phyloP scores from a whole-genome alignment of 176 grass and related monocot genomes.

The Musa schizocarpa region DNA sequence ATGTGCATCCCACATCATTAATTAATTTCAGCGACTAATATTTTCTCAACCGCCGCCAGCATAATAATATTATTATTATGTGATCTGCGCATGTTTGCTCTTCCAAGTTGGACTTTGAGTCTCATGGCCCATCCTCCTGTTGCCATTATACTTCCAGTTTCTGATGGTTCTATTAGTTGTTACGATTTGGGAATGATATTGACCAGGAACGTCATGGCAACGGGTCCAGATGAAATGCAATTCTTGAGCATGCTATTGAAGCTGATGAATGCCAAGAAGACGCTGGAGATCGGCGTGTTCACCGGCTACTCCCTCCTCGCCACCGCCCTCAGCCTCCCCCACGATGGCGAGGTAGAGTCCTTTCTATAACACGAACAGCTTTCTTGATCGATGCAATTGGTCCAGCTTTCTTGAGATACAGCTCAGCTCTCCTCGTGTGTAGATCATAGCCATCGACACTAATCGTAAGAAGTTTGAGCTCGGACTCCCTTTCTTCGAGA shows the following conservation, averaged over 20 bases:
- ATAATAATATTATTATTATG: too few species aligned
- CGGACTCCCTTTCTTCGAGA: constrained; percentile 46
- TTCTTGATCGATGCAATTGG: background rate
- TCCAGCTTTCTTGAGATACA: background rate
- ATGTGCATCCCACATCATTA: too few species aligned
- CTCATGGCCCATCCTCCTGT: too few species aligned
- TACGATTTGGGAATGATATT: background rate
- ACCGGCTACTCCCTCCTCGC: constrained; percentile 74
- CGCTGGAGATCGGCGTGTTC: constrained; percentile 69
- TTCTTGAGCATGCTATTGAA: constrained; percentile 63
- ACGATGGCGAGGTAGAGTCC: constrained; percentile 46
- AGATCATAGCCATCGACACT: constrained; percentile 43
- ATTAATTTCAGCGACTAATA: too few species aligned
- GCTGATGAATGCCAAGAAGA: constrained; percentile 2
- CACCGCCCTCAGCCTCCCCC: constrained; percentile 56
- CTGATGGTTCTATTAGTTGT: too few species aligned
- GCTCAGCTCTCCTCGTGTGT: background rate
- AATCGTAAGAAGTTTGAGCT: constrained; percentile 32
- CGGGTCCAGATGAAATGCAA: constrained; percentile 41
- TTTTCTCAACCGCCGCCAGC: too few species aligned
- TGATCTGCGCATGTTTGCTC: too few species aligned
- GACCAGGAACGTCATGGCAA: constrained; percentile 34
- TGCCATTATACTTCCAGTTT: too few species aligned
- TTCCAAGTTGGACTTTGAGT: too few species aligned
- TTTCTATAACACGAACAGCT: background rate